phyloP scores from a whole-genome alignment of 441 rosid species.

The Brassica balearica region DNA sequence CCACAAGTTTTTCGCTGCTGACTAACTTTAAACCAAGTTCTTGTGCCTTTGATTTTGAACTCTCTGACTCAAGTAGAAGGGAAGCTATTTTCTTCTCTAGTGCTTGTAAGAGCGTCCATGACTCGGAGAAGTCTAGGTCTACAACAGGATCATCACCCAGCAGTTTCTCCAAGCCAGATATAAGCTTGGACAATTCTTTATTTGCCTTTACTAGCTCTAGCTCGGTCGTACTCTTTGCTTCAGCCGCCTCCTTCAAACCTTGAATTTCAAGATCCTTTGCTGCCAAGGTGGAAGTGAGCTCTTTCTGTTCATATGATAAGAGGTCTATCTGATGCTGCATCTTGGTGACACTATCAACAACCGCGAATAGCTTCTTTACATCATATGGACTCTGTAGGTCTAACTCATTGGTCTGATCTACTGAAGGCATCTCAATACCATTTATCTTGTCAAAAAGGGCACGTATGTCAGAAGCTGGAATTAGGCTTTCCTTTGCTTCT shows the following conservation, averaged over 20 bases:
- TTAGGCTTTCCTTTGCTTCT: conserved; percentile 61
- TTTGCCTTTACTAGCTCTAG: conserved; percentile 58
- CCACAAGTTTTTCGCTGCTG: conserved; percentile 71
- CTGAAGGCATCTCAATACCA: conserved; percentile 50
- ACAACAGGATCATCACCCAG: conserved; percentile 49
- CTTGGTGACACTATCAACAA: conserved; percentile 59
- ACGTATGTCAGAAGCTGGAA: conserved; percentile 63
- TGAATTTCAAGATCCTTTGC: conserved; percentile 64
- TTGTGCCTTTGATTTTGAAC: conserved; percentile 63
- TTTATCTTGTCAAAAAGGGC: conserved; percentile 67
- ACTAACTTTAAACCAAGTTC: conserved; percentile 71
- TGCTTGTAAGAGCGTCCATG: conserved; percentile 53
- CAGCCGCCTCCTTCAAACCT: conserved; percentile 62
- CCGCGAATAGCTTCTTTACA: conserved; percentile 63
- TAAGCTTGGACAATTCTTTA: conserved; percentile 58
- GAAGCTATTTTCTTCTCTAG: conserved; percentile 62
- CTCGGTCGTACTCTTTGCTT: conserved; percentile 39
- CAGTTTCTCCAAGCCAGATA: conserved; percentile 65
- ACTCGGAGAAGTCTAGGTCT: conserved; percentile 51
- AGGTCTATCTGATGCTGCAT: conserved; percentile 63
- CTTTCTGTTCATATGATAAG: conserved; percentile 59
- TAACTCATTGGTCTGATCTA: conserved; percentile 48
- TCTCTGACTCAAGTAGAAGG: conserved; percentile 63
- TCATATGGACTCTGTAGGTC: conserved; percentile 53
- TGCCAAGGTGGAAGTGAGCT: conserved; percentile 61